Conservation (phyloP, 2,329 filamentous ascomycete genomes). For the Ophiostoma ips region DNA sequence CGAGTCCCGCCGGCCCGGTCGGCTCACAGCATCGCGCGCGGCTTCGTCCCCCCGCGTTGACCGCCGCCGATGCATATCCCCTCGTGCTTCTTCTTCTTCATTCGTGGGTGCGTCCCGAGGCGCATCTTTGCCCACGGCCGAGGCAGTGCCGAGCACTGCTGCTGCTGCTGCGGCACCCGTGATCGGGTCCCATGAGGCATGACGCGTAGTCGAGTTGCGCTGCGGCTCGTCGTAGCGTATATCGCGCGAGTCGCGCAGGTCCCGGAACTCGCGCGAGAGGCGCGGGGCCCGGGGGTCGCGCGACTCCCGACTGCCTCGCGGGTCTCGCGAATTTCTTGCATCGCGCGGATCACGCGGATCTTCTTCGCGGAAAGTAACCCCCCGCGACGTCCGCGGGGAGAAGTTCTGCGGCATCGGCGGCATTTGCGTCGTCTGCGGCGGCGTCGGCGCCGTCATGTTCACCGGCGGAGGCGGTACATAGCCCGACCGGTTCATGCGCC, state of each 20-base stretch:
- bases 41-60: not conserved
- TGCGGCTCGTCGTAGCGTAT: not conserved
- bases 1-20: no score
- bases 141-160: not conserved
- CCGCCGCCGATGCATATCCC: not conserved
- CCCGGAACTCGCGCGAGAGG: slow-evolving; percentile 1
- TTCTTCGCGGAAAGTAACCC: not conserved
- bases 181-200: slow-evolving; percentile 3
- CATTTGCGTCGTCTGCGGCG: not conserved
- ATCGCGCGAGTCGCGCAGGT: slow-evolving; percentile 3
- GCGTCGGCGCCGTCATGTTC: not conserved
- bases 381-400: not conserved
- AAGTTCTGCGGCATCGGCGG: no score
- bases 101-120: not conserved
- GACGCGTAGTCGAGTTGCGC: not conserved
- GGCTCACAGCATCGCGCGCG: no score
- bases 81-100: not conserved
- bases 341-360: no score
- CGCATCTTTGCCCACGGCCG: no score
- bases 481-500: not conserved
- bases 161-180: not conserved
- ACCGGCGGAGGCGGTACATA: not conserved
- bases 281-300: not conserved
- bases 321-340: not conserved
- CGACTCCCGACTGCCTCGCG: not conserved